These are phyloP conservation scores for Rhizomucor miehei DNA, from an alignment of 371 early-diverging fungal species.

Conservation along the genomic window DNA sequence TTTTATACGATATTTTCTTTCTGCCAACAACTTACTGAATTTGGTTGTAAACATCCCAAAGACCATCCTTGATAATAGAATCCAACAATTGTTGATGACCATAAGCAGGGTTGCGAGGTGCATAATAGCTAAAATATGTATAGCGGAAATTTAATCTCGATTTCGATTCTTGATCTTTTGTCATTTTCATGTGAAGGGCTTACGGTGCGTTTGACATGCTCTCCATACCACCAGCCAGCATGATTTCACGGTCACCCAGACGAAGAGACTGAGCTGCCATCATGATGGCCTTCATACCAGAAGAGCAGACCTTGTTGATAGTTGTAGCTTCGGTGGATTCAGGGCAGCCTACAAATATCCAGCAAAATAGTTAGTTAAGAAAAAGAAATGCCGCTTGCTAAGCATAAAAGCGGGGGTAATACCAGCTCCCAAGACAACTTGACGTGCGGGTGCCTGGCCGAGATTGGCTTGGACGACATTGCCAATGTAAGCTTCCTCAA, in stretches of 20 bases:
- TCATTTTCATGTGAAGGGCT: slow-evolving; percentile 16
- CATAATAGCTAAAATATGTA: slow-evolving; percentile 58
- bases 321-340: slow-evolving; percentile 82
- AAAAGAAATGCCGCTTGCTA: background rate
- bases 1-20: too few species aligned
- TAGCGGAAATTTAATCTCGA: background rate
- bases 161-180: slow-evolving; percentile 11
- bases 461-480: slow-evolving; percentile 81
- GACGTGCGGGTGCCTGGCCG: slow-evolving; percentile 90
- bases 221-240: slow-evolving; percentile 95
- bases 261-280: slow-evolving; percentile 69
- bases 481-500: slow-evolving; percentile 91
- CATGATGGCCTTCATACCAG: slow-evolving; percentile 88
- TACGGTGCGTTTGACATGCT: slow-evolving; percentile 92
- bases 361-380: slow-evolving; percentile 1
- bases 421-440: slow-evolving; percentile 73
- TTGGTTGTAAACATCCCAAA: slow-evolving; percentile 91
- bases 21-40: slow-evolving; percentile 68
- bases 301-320: slow-evolving; percentile 94
- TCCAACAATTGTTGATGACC: slow-evolving; percentile 85
- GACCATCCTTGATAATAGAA: slow-evolving; percentile 92
- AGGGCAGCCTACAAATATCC: slow-evolving; percentile 54
- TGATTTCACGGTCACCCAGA: slow-evolving; percentile 55
- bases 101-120: slow-evolving; percentile 66
- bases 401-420: slow-evolving; percentile 7